Conservation (phyloP, 1,284 basidiomycete species). For the Mycosarcoma mackinlayi region DNA sequence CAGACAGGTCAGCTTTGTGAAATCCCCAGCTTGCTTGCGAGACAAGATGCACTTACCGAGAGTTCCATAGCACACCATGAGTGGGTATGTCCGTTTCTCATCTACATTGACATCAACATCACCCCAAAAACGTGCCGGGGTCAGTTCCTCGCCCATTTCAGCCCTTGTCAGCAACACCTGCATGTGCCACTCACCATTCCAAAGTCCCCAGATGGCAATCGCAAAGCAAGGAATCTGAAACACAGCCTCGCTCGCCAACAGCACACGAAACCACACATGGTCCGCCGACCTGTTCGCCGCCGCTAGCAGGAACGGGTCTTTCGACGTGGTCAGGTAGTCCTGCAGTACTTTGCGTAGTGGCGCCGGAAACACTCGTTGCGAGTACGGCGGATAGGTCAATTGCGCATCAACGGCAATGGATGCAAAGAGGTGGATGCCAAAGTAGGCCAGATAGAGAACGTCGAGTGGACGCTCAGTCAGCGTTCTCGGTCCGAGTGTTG, state of each 20-base stretch:
- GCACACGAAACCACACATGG: conserved; percentile 52
- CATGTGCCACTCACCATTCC: conserved; percentile 41
- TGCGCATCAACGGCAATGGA: conserved; percentile 52
- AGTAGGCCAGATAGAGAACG: conserved; percentile 48
- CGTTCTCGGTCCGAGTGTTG: neutral
- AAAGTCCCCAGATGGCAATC: conserved; percentile 34
- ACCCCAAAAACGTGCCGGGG: no score
- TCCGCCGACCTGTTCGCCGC: conserved; percentile 12
- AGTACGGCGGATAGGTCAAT: conserved; percentile 44
- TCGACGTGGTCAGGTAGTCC: conserved; percentile 41
- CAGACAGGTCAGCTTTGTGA: neutral
- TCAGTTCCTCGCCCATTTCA: no score
- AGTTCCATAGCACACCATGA: conserved; percentile 48
- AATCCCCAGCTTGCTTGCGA: neutral
- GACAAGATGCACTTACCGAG: conserved; percentile 29
- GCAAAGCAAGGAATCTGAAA: conserved; percentile 54
- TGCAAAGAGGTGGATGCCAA: conserved; percentile 48
- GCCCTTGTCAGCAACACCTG: no score
- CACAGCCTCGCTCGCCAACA: conserved; percentile 43
- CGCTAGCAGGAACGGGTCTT: conserved; percentile 48
- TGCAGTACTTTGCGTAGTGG: conserved; percentile 31
- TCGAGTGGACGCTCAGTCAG: conserved; percentile 35
- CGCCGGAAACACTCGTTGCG: conserved; percentile 37
- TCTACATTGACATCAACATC: conserved; percentile 19
- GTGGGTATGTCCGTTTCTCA: conserved; percentile 51